A percentile compares a stretch with the other conserved stretches of the same genome.
These are phyloP conservation scores for Chamaecyparis obtusa DNA, from an alignment of 75 land plant species.

Conservation along the genomic window DNA sequence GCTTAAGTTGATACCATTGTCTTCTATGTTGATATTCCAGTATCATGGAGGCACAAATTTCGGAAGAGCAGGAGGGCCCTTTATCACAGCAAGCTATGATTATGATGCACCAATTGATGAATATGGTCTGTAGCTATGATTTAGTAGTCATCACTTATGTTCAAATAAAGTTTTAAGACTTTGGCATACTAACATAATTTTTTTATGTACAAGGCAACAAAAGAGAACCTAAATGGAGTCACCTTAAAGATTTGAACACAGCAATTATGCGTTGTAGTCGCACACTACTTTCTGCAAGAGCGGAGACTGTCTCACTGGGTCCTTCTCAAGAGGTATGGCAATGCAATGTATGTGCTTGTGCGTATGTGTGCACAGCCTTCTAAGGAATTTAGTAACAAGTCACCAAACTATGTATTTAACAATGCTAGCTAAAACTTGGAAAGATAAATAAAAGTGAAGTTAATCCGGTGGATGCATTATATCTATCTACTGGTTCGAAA, in stretches of 20 bases:
- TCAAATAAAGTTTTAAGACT: neutral
- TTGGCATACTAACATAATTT: neutral
- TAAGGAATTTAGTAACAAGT: neutral
- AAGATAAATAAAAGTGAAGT: neutral
- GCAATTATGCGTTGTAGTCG: conserved; percentile 28
- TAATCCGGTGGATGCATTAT: neutral
- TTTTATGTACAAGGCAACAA: neutral
- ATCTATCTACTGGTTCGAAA: too few species aligned
- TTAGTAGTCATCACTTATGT: neutral
- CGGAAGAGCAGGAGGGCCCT: conserved; percentile 62
- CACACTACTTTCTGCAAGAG: conserved; percentile 16
- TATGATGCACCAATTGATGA: conserved; percentile 77
- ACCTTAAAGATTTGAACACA: conserved; percentile 31
- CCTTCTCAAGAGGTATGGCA: neutral
- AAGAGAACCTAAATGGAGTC: conserved; percentile 31
- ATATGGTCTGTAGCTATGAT: conserved; percentile 24
- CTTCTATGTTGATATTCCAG: conserved; percentile 24
- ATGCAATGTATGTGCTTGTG: neutral
- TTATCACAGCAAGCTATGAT: conserved; percentile 61
- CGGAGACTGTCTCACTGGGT: neutral
- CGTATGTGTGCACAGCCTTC: neutral
- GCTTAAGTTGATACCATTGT: neutral
- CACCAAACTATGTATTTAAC: neutral
- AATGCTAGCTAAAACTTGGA: neutral
- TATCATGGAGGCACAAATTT: conserved; percentile 91